These are phyloP conservation scores for Leucogyrophana mollusca DNA, from an alignment of 768 basidiomycete species.

Conservation along the genomic window DNA sequence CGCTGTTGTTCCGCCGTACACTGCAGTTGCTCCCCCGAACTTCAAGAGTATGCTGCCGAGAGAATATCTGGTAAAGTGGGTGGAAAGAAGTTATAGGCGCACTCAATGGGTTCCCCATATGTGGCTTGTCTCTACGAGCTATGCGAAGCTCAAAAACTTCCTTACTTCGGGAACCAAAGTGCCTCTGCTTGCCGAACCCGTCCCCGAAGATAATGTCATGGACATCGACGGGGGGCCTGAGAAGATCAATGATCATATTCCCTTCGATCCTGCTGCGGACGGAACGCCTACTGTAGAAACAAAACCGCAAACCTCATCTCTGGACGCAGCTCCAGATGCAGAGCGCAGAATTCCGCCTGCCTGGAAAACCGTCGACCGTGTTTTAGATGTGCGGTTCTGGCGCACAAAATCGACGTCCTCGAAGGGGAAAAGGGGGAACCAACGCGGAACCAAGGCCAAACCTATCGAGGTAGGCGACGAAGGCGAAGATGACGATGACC, in stretches of 20 bases:
- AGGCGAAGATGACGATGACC: conserved; percentile 24
- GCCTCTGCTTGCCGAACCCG: conserved; percentile 54
- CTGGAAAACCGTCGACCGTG: conserved; percentile 92
- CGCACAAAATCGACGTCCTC: conserved; percentile 16
- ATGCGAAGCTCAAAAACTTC: conserved; percentile 76
- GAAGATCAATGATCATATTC: conserved; percentile 14
- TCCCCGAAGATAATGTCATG: conserved; percentile 20
- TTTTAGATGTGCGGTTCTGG: conserved; percentile 80
- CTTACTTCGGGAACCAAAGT: conserved; percentile 66
- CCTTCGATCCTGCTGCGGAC: conserved; percentile 44
- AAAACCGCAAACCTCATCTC: conserved; percentile 28
- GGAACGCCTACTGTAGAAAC: conserved; percentile 31
- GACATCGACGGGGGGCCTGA: conserved; percentile 28
- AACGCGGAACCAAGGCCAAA: conserved; percentile 9
- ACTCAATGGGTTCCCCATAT: conserved; percentile 90
- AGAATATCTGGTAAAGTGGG: conserved; percentile 94
- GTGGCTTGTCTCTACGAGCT: conserved; percentile 75
- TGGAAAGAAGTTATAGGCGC: conserved; percentile 71
- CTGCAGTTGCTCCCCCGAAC: conserved; percentile 40
- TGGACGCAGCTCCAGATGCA: conserved; percentile 61
- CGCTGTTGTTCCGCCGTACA: conserved; percentile 51
- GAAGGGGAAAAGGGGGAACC: no score
- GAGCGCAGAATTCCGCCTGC: conserved; percentile 67
- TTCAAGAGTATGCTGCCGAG: conserved; percentile 69
- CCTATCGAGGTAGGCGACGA: conserved; percentile 17